A percentile compares a stretch with the other conserved stretches of the same genome.
Conservation (phyloP, 2,329 filamentous ascomycete species). For the Orbilia blumenaviensis region DNA sequence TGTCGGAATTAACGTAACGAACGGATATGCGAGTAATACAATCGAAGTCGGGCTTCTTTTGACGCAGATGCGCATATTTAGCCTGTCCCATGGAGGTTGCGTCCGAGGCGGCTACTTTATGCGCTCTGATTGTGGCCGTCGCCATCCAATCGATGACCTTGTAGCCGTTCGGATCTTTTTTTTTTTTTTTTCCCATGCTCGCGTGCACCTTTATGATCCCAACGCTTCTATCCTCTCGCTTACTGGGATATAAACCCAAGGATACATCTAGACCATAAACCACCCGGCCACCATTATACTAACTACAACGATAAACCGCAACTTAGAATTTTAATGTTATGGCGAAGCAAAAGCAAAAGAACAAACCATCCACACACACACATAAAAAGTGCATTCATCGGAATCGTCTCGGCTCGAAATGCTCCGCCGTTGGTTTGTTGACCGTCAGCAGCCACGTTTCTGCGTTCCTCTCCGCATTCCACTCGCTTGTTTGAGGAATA, state of each 20-base stretch:
- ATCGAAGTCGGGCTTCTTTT: neutral
- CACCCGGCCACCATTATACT: too few relatives aligned
- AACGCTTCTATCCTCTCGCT: slow-evolving; percentile 23
- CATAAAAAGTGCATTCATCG: too few relatives aligned
- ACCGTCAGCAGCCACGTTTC: slow-evolving; percentile 15
- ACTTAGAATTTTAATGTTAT: slow-evolving; percentile 5
- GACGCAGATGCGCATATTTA: slow-evolving; percentile 15
- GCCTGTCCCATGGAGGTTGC: neutral
- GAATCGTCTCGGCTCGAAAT: slow-evolving; percentile 33
- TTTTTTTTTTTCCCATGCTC: slow-evolving; percentile 6
- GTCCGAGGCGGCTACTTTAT: slow-evolving; percentile 18
- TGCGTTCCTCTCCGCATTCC: slow-evolving; percentile 53
- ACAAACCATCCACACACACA: too few relatives aligned
- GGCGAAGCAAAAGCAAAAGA: slow-evolving; percentile 1
- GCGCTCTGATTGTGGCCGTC: slow-evolving; percentile 27
- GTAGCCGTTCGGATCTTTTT: slow-evolving; percentile 34
- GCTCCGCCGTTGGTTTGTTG: slow-evolving; percentile 33
- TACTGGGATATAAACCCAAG: slow-evolving; percentile 23
- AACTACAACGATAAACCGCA: too few relatives aligned
- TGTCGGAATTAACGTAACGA: slow-evolving; percentile 17
- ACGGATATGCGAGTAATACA: slow-evolving; percentile 6
- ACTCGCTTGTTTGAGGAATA: slow-evolving; percentile 52
- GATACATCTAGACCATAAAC: neutral
- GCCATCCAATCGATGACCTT: slow-evolving; percentile 13
- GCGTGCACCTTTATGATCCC: slow-evolving; percentile 20